phyloP scores from a whole-genome alignment of 768 basidiomycete genomes.

The Nevesoporus exiguus region DNA sequence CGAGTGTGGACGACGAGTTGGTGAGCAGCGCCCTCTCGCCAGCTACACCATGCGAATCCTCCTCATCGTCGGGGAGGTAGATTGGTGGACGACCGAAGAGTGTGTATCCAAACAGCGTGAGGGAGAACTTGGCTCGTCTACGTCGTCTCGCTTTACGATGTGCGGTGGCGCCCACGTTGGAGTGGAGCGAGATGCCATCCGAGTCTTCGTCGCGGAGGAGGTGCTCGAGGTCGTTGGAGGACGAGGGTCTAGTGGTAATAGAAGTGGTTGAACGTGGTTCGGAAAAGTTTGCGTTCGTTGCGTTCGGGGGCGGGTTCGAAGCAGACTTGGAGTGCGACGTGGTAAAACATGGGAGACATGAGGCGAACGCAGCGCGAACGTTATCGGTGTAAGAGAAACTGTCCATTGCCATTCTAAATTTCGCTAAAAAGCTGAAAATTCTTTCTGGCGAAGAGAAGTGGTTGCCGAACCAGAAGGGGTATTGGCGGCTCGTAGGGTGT shows the following conservation, averaged over 20 bases:
- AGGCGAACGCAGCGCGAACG: slow-evolving; percentile 51
- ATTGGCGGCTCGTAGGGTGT: not conserved
- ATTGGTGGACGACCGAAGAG: slow-evolving; percentile 65
- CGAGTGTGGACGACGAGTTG: slow-evolving; percentile 46
- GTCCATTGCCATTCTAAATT: slow-evolving; percentile 31
- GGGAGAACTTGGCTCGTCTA: slow-evolving; percentile 35
- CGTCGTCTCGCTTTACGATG: slow-evolving; percentile 33
- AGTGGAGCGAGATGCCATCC: slow-evolving; percentile 66
- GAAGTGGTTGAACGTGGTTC: slow-evolving; percentile 26
- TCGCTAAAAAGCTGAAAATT: not conserved
- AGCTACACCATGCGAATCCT: slow-evolving; percentile 25
- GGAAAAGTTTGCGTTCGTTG: slow-evolving; percentile 7
- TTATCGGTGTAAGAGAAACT: slow-evolving; percentile 62
- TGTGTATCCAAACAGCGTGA: slow-evolving; percentile 63
- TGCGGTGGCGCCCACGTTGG: slow-evolving; percentile 44
- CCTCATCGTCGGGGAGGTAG: slow-evolving; percentile 55
- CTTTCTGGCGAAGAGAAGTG: not conserved
- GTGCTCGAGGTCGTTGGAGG: slow-evolving; percentile 44
- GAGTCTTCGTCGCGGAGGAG: slow-evolving; percentile 49
- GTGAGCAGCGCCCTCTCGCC: slow-evolving; percentile 22
- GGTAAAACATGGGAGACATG: slow-evolving; percentile 58
- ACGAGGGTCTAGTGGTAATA: slow-evolving; percentile 8
- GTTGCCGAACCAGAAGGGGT: not conserved
- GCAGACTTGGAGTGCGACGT: slow-evolving; percentile 34
- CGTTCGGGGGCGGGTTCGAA: slow-evolving; percentile 12